phyloP scores from a whole-genome alignment of 192 early-diverging fungal species.

The Endogone sp. region DNA sequence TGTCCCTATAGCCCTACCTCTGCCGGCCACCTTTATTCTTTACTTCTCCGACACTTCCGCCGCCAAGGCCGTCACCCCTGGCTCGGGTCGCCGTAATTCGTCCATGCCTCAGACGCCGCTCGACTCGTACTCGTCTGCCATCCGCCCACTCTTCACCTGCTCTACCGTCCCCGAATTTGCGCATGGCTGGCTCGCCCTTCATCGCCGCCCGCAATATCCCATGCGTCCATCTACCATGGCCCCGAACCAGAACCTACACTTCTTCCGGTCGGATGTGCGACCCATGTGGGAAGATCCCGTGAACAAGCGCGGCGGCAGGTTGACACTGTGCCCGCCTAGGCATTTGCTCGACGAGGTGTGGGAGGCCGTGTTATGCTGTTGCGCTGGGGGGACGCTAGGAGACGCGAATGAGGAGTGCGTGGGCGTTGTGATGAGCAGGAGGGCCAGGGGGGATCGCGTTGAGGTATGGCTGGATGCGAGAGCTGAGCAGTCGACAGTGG shows the following conservation, averaged over 20 bases:
- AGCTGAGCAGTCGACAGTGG: slow-evolving; percentile 25
- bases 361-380: slow-evolving; percentile 38
- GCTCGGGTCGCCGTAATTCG: not conserved
- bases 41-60: slow-evolving; percentile 44
- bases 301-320: slow-evolving; percentile 66
- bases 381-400: slow-evolving; percentile 40
- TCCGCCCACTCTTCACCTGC: slow-evolving; percentile 43
- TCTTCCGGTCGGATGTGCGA: slow-evolving; percentile 66
- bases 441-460: slow-evolving; percentile 42
- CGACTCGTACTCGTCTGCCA: slow-evolving; percentile 37
- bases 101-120: not conserved
- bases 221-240: slow-evolving; percentile 33
- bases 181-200: slow-evolving; percentile 26
- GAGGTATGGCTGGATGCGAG: slow-evolving; percentile 44
- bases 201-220: slow-evolving; percentile 27
- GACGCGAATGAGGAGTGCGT: slow-evolving; percentile 31
- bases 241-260: slow-evolving; percentile 65
- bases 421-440: slow-evolving; percentile 21
- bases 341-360: slow-evolving; percentile 35
- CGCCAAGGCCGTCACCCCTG: slow-evolving; percentile 22
- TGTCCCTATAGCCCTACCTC: slow-evolving; percentile 6
- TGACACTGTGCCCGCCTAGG: slow-evolving; percentile 28
- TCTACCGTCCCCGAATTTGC: slow-evolving; percentile 44
- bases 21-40: slow-evolving; percentile 9
- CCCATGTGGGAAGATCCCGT: slow-evolving; percentile 80